Base-by-base conservation (phyloP, 2,329 filamentous ascomycete species). In the Tolypocladium endophyticum region DNA sequence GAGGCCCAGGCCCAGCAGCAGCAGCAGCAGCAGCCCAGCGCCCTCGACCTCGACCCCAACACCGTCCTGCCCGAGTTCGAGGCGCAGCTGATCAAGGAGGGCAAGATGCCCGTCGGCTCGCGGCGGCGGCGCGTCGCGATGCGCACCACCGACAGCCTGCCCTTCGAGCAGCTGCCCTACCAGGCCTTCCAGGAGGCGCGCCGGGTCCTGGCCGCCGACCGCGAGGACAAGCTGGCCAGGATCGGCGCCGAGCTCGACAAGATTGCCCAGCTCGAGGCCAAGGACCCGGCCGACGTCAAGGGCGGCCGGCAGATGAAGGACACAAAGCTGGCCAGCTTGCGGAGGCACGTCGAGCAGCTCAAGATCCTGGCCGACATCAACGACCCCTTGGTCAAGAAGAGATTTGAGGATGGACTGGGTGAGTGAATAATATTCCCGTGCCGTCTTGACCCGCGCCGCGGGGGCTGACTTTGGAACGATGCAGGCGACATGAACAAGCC, bases 111-210 rank as follows among this genome's bases (percentile, higher is more conserved):
- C 58, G 79, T 96, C 67, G 92, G 92, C 57, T 96, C 92, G 54
- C 86, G 92, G 67, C 85, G 92, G 79, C 87, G 92, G 63, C 87
- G 93, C 71, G 84, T 86, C 35, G 89, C 89, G 35, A 73, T 92
- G 62, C 85, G 81, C 68, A 83, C 77, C 67, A 82, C 77, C 43
- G 76, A 81, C 63, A 82, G 87, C 68, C 77, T 96, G 56, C 91
- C 92, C 33, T 97, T 99, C 71, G 91, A 96, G 78, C 89, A 93
- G 71, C 79, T 99, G 65, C 94, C 94, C 23, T 99, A 95, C 77
- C 93, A 97, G 81, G 94, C 90, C 75, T 99, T 97, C 78, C 94
- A 99, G 76, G 92, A 97, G 77, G 94, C 94, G 47, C 85, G 92
- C 63, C 90, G 91, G 72, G 76, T 97, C 56, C 79, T 99, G 59